A percentile compares a stretch with the other conserved stretches of the same genome.
These are phyloP conservation scores for Alternaria gaisen DNA, from an alignment of 2,329 filamentous ascomycete species.

Conservation along the genomic window DNA sequence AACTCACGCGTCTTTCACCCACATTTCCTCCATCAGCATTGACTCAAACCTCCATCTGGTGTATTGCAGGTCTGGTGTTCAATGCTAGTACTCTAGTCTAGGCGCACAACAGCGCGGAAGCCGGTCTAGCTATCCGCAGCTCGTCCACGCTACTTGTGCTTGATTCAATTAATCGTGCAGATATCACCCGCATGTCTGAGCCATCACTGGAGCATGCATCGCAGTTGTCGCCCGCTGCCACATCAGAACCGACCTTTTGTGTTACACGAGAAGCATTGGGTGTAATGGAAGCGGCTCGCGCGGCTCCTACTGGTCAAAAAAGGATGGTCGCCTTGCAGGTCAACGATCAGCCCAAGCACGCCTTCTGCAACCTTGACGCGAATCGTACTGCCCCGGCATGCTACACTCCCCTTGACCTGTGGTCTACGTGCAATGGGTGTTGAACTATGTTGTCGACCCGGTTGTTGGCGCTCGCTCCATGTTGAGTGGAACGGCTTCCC, in stretches of 20 bases:
- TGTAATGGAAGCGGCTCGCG: slow-evolving; percentile 39
- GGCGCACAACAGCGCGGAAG: slow-evolving; percentile 21
- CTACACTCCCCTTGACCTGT: slow-evolving; percentile 36
- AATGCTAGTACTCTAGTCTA: slow-evolving; percentile 3
- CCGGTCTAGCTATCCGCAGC: slow-evolving; percentile 30
- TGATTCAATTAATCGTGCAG: slow-evolving; percentile 47
- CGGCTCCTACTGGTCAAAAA: slow-evolving; percentile 23
- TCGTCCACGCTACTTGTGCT: slow-evolving; percentile 36
- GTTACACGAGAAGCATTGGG: slow-evolving; percentile 48
- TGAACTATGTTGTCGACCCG: slow-evolving; percentile 33
- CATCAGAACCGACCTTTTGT: slow-evolving; percentile 27
- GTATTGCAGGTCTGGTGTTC: slow-evolving; percentile 10
- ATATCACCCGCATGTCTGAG: slow-evolving; percentile 49
- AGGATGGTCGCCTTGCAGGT: slow-evolving; percentile 33
- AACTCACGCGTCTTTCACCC: slow-evolving; percentile 14
- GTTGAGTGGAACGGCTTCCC: slow-evolving; percentile 27
- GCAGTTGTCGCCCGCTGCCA: slow-evolving; percentile 34
- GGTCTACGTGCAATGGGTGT: slow-evolving; percentile 37
- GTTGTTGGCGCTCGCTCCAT: slow-evolving; percentile 35
- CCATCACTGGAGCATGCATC: slow-evolving; percentile 46
- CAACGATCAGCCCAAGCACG: slow-evolving; percentile 39
- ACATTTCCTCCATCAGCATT: slow-evolving; percentile 5
- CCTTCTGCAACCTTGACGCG: slow-evolving; percentile 42
- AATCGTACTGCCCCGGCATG: slow-evolving; percentile 43
- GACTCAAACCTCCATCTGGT: slow-evolving; percentile 14